A percentile compares a stretch with the other conserved stretches of the same genome.
These are phyloP conservation scores for Curvularia sp. DNA, from an alignment of 2,329 filamentous ascomycete genomes.

Conservation along the genomic window DNA sequence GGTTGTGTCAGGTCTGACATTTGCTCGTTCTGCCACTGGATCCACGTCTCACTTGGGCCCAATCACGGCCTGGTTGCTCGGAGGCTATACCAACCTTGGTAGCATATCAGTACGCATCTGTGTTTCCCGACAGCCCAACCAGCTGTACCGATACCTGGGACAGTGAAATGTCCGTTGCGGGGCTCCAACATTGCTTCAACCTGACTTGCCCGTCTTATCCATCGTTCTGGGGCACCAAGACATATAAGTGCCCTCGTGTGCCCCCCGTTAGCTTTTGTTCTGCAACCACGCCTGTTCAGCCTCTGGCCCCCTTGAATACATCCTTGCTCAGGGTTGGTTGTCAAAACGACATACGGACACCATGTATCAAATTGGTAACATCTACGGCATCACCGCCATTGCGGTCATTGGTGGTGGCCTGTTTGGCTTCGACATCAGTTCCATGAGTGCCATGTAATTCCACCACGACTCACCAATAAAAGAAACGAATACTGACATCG, in stretches of 20 bases:
- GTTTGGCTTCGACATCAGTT: constrained; percentile 81
- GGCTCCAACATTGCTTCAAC: constrained; percentile 26
- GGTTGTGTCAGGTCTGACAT: constrained; percentile 31
- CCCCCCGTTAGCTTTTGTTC: constrained; percentile 1
- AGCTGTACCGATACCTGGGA: constrained; percentile 17
- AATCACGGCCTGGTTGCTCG: constrained; percentile 24
- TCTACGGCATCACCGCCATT: constrained; percentile 66
- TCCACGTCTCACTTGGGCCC: constrained; percentile 18
- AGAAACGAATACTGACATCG: constrained; percentile 36
- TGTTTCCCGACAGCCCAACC: constrained; percentile 11
- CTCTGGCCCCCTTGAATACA: constrained; percentile 13
- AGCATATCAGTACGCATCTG: constrained; percentile 22
- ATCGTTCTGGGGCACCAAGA: constrained; percentile 8
- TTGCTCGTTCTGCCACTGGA: constrained; percentile 13
- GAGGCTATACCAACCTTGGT: constrained; percentile 29
- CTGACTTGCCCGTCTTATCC: constrained; percentile 11
- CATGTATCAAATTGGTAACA: constrained; percentile 60
- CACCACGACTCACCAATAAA: no score
- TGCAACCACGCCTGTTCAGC: constrained; percentile 9
- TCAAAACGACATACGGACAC: constrained; percentile 13
- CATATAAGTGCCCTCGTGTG: constrained; percentile 27
- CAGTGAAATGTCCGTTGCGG: constrained; percentile 27
- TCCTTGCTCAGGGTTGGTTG: neutral
- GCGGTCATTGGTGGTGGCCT: constrained; percentile 70
- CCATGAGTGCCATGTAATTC: constrained; percentile 65